phyloP scores from a whole-genome alignment of 2,329 filamentous ascomycete genomes.

The Cladosporium sphaerospermum region DNA sequence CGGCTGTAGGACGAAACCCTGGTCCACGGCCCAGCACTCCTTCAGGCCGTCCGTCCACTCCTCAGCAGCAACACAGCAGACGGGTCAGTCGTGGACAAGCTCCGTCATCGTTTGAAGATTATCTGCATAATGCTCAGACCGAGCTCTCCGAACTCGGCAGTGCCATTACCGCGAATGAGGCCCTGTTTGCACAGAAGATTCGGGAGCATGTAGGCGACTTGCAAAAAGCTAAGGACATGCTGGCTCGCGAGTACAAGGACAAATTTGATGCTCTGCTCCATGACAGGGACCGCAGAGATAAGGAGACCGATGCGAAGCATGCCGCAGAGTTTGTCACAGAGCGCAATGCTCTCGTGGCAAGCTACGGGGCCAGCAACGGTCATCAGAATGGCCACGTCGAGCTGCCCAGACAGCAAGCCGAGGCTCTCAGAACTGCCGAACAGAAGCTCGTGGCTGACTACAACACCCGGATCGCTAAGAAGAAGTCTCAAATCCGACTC shows the following conservation, averaged over 20 bases:
- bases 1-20: background rate
- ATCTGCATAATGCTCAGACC: constrained; percentile 27
- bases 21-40: background rate
- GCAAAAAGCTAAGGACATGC: constrained; percentile 30
- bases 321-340: constrained; percentile 28
- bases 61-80: background rate
- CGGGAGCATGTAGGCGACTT: constrained; percentile 32
- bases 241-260: constrained; percentile 29
- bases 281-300: constrained; percentile 27
- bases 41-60: background rate
- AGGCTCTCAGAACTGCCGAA: constrained; percentile 26
- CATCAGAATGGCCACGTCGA: constrained; percentile 12
- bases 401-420: constrained; percentile 19
- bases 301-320: constrained; percentile 25
- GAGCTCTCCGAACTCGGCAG: constrained; percentile 31
- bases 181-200: constrained; percentile 31
- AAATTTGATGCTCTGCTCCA: constrained; percentile 27
- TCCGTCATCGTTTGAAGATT: constrained; percentile 30
- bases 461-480: constrained; percentile 27
- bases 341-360: constrained; percentile 26
- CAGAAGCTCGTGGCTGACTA: constrained; percentile 29
- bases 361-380: constrained; percentile 20
- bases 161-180: constrained; percentile 31
- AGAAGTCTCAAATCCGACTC: constrained; percentile 31
- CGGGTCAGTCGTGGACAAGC: background rate